Evolutionary conservation across 2,329 filamentous ascomycete species (phyloP).

Genomic region (Drechslerella coelobrocha): DNA sequence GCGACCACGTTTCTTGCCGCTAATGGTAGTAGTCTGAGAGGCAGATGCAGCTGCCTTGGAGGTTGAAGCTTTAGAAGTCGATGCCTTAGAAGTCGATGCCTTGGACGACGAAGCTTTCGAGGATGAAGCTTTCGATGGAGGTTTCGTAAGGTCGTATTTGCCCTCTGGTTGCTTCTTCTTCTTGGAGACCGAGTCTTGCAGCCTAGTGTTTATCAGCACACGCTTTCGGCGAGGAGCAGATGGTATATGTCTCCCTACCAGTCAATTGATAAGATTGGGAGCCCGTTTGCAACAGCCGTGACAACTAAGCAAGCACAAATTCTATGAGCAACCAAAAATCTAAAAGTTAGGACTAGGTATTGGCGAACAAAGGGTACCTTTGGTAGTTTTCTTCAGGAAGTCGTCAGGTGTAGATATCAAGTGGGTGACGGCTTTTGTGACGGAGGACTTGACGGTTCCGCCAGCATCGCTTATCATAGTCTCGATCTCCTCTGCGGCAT

Average conservation of each 20-base stretch:
- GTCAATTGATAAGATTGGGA: slow-evolving; percentile 28
- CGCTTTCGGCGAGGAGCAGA: not conserved
- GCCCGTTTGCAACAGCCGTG: slow-evolving; percentile 21
- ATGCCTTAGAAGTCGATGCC: slow-evolving; percentile 55
- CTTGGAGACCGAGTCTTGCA: slow-evolving; percentile 39
- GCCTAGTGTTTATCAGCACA: slow-evolving; percentile 13
- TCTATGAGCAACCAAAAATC: slow-evolving; percentile 11
- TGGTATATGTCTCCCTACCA: not conserved
- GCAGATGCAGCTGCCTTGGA: slow-evolving; percentile 39
- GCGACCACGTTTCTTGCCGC: slow-evolving; percentile 49
- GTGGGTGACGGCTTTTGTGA: slow-evolving; percentile 65
- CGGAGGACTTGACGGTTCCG: slow-evolving; percentile 61
- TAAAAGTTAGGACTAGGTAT: not conserved
- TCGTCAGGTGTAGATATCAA: slow-evolving; percentile 66
- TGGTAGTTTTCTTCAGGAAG: slow-evolving; percentile 62
- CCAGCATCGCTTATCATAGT: slow-evolving; percentile 63
- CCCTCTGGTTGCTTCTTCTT: slow-evolving; percentile 45
- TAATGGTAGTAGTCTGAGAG: slow-evolving; percentile 41
- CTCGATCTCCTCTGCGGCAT: slow-evolving; percentile 59
- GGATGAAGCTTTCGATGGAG: slow-evolving; percentile 12
- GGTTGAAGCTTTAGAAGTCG: slow-evolving; percentile 27
- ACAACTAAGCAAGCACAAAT: not conserved
- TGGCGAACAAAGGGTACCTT: slow-evolving; percentile 57
- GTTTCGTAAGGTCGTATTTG: slow-evolving; percentile 38
- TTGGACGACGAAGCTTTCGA: slow-evolving; percentile 53